Percentiles rank a stretch among this genome's conserved stretches.
Evolutionary conservation across 2,329 filamentous ascomycete species (phyloP).

Genomic region (Ophiostoma pallidulum): DNA sequence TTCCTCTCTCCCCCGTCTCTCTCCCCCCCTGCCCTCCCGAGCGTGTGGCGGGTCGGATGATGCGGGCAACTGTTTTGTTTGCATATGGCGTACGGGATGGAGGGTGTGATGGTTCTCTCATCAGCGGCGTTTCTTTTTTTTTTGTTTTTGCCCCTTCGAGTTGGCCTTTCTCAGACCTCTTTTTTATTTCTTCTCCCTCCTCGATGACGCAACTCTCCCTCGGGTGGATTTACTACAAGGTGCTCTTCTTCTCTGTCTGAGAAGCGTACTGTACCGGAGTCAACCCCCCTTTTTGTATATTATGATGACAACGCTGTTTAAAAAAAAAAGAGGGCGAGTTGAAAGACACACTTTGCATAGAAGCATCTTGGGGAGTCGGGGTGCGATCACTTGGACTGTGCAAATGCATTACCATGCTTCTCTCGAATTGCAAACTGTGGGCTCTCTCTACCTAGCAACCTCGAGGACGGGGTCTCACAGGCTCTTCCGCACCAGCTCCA

Average conservation of each 20-base stretch:
- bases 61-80: background rate
- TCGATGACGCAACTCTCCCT: background rate
- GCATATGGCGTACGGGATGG: slow-evolving; percentile 1
- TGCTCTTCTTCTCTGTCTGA: background rate
- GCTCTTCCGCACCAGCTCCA: slow-evolving; percentile 26
- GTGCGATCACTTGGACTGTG: no score
- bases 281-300: background rate
- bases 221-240: no score
- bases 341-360: slow-evolving; percentile 3
- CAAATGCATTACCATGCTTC: background rate
- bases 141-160: no score
- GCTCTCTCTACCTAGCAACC: no score
- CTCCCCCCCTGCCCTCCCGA: no score
- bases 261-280: no score
- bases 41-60: no score
- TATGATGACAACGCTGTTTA: no score
- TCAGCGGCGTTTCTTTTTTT: slow-evolving; percentile 6
- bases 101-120: background rate
- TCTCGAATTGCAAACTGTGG: no score
- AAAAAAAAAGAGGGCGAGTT: no score
- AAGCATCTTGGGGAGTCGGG: background rate
- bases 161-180: no score
- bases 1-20: background rate
- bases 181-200: background rate
- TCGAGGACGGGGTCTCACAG: no score